Percentiles rank a stretch among this genome's conserved stretches.
These are phyloP conservation scores for Rhododendron mucronatum DNA, from an alignment of 148 eudicot genomes.

Conservation along the genomic window DNA sequence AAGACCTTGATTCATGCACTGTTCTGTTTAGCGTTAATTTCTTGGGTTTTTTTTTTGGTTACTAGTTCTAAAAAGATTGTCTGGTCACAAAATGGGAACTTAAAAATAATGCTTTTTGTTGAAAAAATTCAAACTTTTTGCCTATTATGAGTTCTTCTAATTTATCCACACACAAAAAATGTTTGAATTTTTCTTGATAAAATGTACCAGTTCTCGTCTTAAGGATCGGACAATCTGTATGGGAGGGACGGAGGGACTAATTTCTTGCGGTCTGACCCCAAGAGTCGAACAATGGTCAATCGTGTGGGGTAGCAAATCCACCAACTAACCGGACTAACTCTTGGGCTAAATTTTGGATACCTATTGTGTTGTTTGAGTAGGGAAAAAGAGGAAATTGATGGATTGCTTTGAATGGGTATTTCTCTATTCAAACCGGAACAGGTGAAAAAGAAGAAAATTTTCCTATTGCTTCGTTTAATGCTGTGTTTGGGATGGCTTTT, in stretches of 20 bases:
- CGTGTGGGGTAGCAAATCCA: no score
- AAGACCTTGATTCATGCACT: background rate
- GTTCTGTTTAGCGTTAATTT: background rate
- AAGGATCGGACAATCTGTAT: no score
- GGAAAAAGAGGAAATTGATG: background rate
- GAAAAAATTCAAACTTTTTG: background rate
- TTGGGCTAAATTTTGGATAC: background rate
- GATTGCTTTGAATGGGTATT: background rate
- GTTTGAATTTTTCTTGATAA: no score
- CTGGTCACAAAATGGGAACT: no score
- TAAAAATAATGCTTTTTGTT: background rate
- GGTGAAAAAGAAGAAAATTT: no score
- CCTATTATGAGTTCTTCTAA: background rate
- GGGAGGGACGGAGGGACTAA: no score
- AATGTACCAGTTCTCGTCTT: no score
- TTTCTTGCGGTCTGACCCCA: no score
- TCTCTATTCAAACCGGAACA: background rate
- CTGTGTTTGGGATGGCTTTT: background rate
- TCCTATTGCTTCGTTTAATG: background rate
- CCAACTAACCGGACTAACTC: no score
- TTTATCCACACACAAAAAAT: no score
- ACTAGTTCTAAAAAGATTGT: no score
- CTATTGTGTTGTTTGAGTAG: background rate
- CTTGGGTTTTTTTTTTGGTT: background rate
- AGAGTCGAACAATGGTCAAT: no score